Base-by-base conservation (phyloP, 495 filamentous ascomycete genomes). In the Collariella sp. region DNA sequence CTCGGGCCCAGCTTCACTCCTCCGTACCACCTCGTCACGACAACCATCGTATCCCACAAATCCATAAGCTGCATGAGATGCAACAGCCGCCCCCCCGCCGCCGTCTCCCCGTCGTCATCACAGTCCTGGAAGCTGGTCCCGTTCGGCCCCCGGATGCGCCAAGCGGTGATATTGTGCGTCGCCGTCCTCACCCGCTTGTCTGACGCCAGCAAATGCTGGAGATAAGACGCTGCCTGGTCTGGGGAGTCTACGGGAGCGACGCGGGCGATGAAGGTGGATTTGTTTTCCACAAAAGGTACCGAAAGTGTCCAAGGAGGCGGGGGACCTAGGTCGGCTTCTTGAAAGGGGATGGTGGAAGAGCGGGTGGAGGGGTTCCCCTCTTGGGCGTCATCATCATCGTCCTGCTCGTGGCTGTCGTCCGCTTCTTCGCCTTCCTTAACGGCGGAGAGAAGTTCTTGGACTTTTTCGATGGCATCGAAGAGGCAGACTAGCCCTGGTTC, bases 1-100 rank as follows among this genome's bases (percentile, higher is more conserved):
- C 89, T 84, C 44, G 91, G 90, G 0, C 93, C 93, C 20, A 98
- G 67, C 54, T 87, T 83, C 39, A 91, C 76, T 0, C 93, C 93
- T 0, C 93, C 93, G 72, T 94, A 97, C 93, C 93, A 98, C 47
- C 93, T 70, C 34, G 86, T 89, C 16, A 98, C 93, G n/a, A 98
- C 86, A 1, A 97, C 89, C 66, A 96, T 82, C 7, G 85, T 81
- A 68, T 93, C 81, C 88, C 88, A 95, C 9, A 94, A 80, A 68
- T 89, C 87, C 90, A 96, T 97, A 60, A 91, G 65, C 75, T 95
- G 88, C 83, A 98, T 83, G 43, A 98, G 71, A 72, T 94, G 87
- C 38, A 95, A 72, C 61, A 97, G 62, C 23, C 93, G 79, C 0
- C 85, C 82, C 1, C 93, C 93, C 5, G 93, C 93, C 20, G 93